Evolutionary conservation across 495 filamentous ascomycete genomes (phyloP).

Genomic region (Hyaloscypha bicolor): DNA sequence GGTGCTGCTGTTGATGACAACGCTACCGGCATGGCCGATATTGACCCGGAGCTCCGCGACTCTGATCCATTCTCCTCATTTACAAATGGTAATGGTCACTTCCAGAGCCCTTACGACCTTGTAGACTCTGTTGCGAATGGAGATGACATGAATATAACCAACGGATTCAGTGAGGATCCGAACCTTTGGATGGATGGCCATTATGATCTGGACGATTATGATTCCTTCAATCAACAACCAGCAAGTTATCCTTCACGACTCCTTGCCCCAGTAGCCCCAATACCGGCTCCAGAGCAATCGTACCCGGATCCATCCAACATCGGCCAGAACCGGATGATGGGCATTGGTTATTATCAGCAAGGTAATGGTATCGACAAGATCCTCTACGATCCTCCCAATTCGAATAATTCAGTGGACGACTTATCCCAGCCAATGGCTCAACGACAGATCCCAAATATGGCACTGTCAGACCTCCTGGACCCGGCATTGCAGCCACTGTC

Average conservation of each 20-base stretch:
- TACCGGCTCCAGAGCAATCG: constrained; percentile 20
- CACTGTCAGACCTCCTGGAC: constrained; percentile 28
- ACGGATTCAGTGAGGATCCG: constrained; percentile 9
- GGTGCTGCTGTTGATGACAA: constrained; percentile 1
- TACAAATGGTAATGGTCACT: constrained; percentile 8
- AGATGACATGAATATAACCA: not conserved
- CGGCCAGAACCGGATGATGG: constrained; percentile 50
- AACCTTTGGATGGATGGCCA: constrained; percentile 21
- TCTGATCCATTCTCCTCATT: not conserved
- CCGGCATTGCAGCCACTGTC: constrained; percentile 1
- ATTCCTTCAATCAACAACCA: constrained; percentile 14
- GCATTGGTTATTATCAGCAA: constrained; percentile 57
- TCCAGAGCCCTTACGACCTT: constrained; percentile 6
- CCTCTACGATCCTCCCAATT: constrained; percentile 25
- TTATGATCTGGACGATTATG: constrained; percentile 26
- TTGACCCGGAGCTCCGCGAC: constrained; percentile 29
- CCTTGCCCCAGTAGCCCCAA: constrained; percentile 13
- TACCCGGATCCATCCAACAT: constrained; percentile 51
- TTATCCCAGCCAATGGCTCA: not conserved
- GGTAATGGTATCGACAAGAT: constrained; percentile 41
- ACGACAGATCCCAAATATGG: constrained; percentile 20
- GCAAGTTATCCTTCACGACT: constrained; percentile 21
- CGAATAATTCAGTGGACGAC: constrained; percentile 8
- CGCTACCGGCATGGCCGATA: constrained; percentile 23
- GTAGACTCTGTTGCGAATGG: not conserved